Evolutionary conservation across 148 eudicot genomes (phyloP), one percentile per base, ranked within the genome.

Genomic region (Dysphania ambrosioides): DNA sequence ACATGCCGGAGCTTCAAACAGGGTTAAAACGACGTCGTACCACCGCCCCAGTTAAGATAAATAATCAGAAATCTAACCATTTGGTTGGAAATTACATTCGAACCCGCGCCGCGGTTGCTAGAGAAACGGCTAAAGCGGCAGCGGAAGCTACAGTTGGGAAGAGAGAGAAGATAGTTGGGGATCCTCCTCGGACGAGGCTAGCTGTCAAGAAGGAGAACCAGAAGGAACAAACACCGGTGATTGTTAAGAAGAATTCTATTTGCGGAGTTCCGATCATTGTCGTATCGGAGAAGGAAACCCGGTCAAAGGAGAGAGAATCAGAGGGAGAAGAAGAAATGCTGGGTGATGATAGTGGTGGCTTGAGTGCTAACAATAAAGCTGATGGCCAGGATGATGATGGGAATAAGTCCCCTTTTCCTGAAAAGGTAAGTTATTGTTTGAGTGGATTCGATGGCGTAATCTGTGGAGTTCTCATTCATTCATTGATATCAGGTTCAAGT

Each of bases 311-410:
- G 72, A 47, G 42, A 31, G 75, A 70, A 36, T 49, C 49, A 36
- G 66, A 58, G 58, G 58, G 13, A 9, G 24, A 24, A 23, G 72
- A 41, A 38, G 77, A 79, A 12, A 84, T 77, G 78, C 82, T 91
- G 89, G 87, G 81, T 21, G 91, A 89, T 47, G 88, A 83, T 51
- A 91, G 89, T 84, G 97, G 92, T 67, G 96, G 96, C 5, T 78
- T 91, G 81, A 91, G 97, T 85, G 93, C 93, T 66, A 87, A 88
- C 79, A 89, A 86, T 79, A 89, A 86, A 70, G 87, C 69, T 15
- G 83, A 91, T 72, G 89, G 81, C 1, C 81, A 79, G 16, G 87
- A 86, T 49, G 91, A 89, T 66, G 93, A 91, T 71, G 86, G 71
- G 11, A 82, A 59, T 66, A 83, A 80, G 30, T 74, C 88, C 16